Conservation (phyloP, 2,329 filamentous ascomycete species). For the Diaporthe sp. region DNA sequence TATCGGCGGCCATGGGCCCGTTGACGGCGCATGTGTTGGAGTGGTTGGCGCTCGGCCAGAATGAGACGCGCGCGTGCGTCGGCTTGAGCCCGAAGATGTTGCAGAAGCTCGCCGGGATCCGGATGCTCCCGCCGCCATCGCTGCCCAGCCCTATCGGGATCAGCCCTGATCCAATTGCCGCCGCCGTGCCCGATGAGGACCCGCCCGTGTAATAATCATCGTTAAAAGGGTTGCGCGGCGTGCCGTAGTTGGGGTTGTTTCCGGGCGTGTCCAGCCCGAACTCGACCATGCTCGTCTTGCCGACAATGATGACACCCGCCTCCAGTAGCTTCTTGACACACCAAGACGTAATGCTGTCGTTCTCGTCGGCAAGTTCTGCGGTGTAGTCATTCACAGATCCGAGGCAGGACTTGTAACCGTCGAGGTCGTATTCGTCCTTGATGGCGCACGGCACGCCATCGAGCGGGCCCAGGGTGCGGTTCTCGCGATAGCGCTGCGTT, state of each 20-base stretch:
- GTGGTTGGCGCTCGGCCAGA: slow-evolving; percentile 66
- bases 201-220: slow-evolving; percentile 79
- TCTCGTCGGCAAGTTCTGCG: slow-evolving; percentile 50
- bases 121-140: slow-evolving; percentile 80
- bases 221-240: slow-evolving; percentile 82
- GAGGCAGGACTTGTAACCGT: slow-evolving; percentile 76
- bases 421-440: slow-evolving; percentile 81
- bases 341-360: slow-evolving; percentile 67
- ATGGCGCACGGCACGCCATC: slow-evolving; percentile 80
- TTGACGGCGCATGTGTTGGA: slow-evolving; percentile 71
- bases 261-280: slow-evolving; percentile 80
- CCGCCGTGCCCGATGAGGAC: slow-evolving; percentile 79
- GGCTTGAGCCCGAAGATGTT: slow-evolving; percentile 81
- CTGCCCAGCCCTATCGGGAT: slow-evolving; percentile 78
- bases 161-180: slow-evolving; percentile 75
- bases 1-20: slow-evolving; percentile 75
- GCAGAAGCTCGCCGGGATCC: slow-evolving; percentile 78
- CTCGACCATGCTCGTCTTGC: slow-evolving; percentile 83
- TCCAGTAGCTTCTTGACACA: slow-evolving; percentile 77
- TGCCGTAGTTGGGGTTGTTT: slow-evolving; percentile 78
- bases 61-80: slow-evolving; percentile 74
- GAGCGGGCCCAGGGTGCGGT: slow-evolving; percentile 69
- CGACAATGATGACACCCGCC: slow-evolving; percentile 76
- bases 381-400: slow-evolving; percentile 72
- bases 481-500: slow-evolving; percentile 59